phyloP scores from a whole-genome alignment of 1,139 yeast species.

The Yamadazyma sp. region DNA sequence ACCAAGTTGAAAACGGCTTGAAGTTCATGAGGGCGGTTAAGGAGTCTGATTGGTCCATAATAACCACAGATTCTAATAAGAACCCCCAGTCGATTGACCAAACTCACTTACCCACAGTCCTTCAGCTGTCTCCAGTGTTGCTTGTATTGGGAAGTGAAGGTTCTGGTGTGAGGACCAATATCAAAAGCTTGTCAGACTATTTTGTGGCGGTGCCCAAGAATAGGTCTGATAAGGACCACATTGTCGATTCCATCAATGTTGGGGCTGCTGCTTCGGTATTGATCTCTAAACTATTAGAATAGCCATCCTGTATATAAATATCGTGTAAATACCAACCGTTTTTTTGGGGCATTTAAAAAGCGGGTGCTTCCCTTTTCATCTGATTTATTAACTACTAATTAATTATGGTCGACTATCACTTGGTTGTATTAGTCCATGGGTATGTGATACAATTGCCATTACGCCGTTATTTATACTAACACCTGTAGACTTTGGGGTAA shows the following conservation, averaged over 20 bases:
- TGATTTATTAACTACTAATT: background rate
- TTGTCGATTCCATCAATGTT: slow-evolving; percentile 82
- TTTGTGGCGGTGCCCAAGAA: slow-evolving; percentile 52
- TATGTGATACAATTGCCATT: slow-evolving; percentile 24
- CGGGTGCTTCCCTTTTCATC: no score
- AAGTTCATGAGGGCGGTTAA: slow-evolving; percentile 58
- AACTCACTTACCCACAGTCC: slow-evolving; percentile 42
- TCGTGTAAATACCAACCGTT: slow-evolving; percentile 3
- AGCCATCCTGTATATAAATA: slow-evolving; percentile 1
- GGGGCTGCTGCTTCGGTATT: slow-evolving; percentile 84
- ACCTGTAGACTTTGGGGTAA: slow-evolving; percentile 70
- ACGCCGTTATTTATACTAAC: slow-evolving; percentile 7
- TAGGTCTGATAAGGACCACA: slow-evolving; percentile 30
- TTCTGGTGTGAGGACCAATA: slow-evolving; percentile 68
- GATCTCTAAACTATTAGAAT: slow-evolving; percentile 29
- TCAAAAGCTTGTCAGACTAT: slow-evolving; percentile 64
- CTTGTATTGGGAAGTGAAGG: slow-evolving; percentile 87
- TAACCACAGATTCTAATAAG: slow-evolving; percentile 46
- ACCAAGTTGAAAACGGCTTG: slow-evolving; percentile 56
- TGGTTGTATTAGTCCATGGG: slow-evolving; percentile 78
- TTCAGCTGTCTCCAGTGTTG: slow-evolving; percentile 56
- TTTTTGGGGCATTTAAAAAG: no score
- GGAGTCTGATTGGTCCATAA: slow-evolving; percentile 65
- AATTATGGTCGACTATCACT: slow-evolving; percentile 42
- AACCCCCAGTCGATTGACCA: slow-evolving; percentile 45